Conservation (phyloP, 495 filamentous ascomycete genomes). For the Aspergillus diversus region DNA sequence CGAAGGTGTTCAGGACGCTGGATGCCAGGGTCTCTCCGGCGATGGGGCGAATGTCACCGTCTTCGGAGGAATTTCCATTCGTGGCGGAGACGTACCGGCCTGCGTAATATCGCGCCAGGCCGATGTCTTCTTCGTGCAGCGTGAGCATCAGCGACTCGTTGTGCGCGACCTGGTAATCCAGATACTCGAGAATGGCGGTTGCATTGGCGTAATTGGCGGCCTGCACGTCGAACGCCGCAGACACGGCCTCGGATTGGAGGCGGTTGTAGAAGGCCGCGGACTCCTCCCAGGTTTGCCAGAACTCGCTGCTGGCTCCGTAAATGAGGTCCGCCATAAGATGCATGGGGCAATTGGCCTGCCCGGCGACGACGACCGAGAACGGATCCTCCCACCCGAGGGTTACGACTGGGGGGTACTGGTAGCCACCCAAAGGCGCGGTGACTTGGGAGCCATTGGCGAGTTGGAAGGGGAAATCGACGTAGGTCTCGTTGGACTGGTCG, state of each 20-base stretch:
- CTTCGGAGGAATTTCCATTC: slow-evolving; percentile 58
- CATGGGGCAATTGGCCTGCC: slow-evolving; percentile 56
- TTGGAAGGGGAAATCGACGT: slow-evolving; percentile 34
- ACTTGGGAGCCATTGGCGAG: slow-evolving; percentile 65
- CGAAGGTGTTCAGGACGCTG: slow-evolving; percentile 61
- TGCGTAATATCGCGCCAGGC: slow-evolving; percentile 65
- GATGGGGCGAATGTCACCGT: slow-evolving; percentile 63
- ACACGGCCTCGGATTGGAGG: slow-evolving; percentile 45
- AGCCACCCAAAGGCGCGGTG: slow-evolving; percentile 66
- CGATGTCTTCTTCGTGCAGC: slow-evolving; percentile 54
- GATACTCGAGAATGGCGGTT: slow-evolving; percentile 67
- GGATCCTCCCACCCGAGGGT: slow-evolving; percentile 54
- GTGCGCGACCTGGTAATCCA: slow-evolving; percentile 75
- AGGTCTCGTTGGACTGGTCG: slow-evolving; percentile 42
- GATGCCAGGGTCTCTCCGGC: slow-evolving; percentile 67
- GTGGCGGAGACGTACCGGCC: slow-evolving; percentile 67
- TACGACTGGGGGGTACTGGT: slow-evolving; percentile 71
- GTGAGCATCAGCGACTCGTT: slow-evolving; percentile 64
- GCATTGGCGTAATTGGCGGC: slow-evolving; percentile 60
- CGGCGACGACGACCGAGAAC: slow-evolving; percentile 61
- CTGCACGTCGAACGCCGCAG: slow-evolving; percentile 35
- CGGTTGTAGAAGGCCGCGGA: slow-evolving; percentile 55
- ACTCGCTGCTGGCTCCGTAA: slow-evolving; percentile 45
- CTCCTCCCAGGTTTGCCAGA: slow-evolving; percentile 35
- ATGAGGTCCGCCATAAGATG: slow-evolving; percentile 40